phyloP scores from a whole-genome alignment of 257 asterid genomes.

The Salvia miltiorrhiza region DNA sequence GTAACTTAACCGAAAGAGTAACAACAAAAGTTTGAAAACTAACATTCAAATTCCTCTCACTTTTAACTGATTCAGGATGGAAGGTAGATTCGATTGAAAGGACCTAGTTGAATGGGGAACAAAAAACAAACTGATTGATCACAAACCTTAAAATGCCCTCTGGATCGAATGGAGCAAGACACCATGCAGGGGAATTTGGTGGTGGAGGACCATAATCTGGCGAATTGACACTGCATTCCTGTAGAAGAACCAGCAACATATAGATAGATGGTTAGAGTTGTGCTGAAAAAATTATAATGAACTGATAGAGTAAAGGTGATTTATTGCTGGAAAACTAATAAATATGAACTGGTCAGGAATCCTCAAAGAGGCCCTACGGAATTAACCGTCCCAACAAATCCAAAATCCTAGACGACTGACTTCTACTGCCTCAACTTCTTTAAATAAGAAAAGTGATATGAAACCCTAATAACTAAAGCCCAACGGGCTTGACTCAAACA shows the following conservation, averaged over 20 bases:
- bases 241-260: slow-evolving; percentile 4
- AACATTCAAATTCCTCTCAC: background rate
- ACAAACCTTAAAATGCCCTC: slow-evolving; percentile 85
- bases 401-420: too few relatives aligned
- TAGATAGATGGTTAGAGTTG: background rate
- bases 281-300: background rate
- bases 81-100: background rate
- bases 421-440: too few relatives aligned
- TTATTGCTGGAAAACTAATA: too few relatives aligned
- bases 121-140: slow-evolving; percentile 4
- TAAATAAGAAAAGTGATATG: too few relatives aligned
- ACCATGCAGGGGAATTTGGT: slow-evolving; percentile 81
- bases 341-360: too few relatives aligned
- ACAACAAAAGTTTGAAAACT: background rate
- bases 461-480: too few relatives aligned
- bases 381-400: too few relatives aligned
- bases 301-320: too few relatives aligned
- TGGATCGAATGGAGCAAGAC: slow-evolving; percentile 93
- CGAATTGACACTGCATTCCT: slow-evolving; percentile 88
- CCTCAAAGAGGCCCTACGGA: too few relatives aligned
- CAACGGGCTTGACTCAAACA: too few relatives aligned
- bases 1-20: slow-evolving; percentile 5
- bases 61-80: background rate
- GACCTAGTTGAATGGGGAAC: background rate
- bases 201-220: slow-evolving; percentile 93